Base-by-base conservation (phyloP, 2,329 filamentous ascomycete genomes). In the Phyllosticta paracitricarpa region DNA sequence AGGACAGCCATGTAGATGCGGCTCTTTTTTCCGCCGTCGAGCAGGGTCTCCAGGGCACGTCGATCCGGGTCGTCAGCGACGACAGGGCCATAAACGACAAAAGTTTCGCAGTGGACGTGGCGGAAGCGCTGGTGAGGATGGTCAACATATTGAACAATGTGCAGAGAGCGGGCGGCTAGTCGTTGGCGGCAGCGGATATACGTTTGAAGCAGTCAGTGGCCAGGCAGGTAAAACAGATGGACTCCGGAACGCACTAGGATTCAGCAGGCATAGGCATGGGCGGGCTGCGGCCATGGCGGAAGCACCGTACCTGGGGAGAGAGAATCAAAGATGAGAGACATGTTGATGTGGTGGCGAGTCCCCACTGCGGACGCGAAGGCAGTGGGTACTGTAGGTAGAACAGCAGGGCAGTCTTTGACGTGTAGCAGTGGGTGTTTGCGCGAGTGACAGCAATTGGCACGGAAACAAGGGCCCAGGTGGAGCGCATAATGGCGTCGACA, bases 41-140 rank as follows among this genome's bases (percentile, higher is more conserved):
- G 56, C 65, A 74, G 0, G 81, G 78, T 0, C 69, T 89, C 22
- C 59, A 73, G 14, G 79, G 72, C 0, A 82, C 73, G 22, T 75
- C 73, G 0, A 80, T 88, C 17, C 64, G 71, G 8, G 70, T 87
- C 1, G 70, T 81, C 2, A 75, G 81, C 51, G 78, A 83, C 59
- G 67, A 75, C 9, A 73, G 78, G 10, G 75, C 78, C 35, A 77
- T 87, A 35, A 87, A 87, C 66, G 78, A 86, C 61, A 68, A 72
- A 14, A 69, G 68, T 0, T 84, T 85, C 66, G 82, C 82, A 2
- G 66, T 67, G 4, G 76, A 77, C 51, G 72, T 82, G 51, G 81
- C 79, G 1, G 72, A 78, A 58, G 72, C 74, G 2, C 64, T 81
- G 61, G 69, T 71, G 4, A 59, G 56, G 17, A 65, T 73, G 59